Evolutionary conservation across 2,329 filamentous ascomycete species (phyloP).

Genomic region (Westerdykella sp.): DNA sequence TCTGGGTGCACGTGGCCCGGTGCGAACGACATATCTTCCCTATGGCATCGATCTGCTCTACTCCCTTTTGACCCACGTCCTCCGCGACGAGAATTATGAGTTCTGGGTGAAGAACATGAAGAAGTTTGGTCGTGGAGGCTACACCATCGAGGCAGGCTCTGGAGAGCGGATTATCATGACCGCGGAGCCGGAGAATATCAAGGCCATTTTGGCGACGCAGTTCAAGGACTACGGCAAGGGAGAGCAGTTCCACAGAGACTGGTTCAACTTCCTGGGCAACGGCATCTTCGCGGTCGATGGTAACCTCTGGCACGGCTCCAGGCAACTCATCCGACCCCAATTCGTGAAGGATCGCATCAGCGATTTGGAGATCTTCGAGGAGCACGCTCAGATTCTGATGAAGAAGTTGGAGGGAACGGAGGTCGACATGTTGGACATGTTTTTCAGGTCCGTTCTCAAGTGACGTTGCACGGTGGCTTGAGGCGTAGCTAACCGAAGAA

Average conservation of each 20-base stretch:
- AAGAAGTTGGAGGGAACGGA: conserved; percentile 51
- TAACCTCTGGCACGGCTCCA: conserved; percentile 67
- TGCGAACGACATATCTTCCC: conserved; percentile 35
- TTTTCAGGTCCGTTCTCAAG: conserved; percentile 53
- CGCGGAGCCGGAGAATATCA: conserved; percentile 81
- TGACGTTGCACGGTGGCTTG: not conserved
- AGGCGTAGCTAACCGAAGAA: not conserved
- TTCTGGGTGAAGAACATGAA: conserved; percentile 55
- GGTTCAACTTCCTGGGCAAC: conserved; percentile 68
- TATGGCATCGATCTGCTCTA: conserved; percentile 59
- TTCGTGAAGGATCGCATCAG: conserved; percentile 80
- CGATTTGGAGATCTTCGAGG: conserved; percentile 75
- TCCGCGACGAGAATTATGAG: conserved; percentile 52
- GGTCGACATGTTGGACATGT: conserved; percentile 67
- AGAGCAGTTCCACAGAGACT: conserved; percentile 64
- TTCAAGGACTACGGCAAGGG: conserved; percentile 84
- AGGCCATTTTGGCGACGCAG: conserved; percentile 80
- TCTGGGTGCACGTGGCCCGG: conserved; percentile 43
- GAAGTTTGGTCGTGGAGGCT: conserved; percentile 37
- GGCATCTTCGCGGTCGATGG: conserved; percentile 69
- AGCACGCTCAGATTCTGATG: conserved; percentile 69
- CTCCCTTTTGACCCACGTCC: conserved; percentile 49
- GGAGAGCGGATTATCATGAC: conserved; percentile 66
- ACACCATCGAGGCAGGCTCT: conserved; percentile 56
- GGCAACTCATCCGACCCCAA: conserved; percentile 78